phyloP scores from a whole-genome alignment of 2,329 filamentous ascomycete genomes.

The Colletotrichum spinosum region DNA sequence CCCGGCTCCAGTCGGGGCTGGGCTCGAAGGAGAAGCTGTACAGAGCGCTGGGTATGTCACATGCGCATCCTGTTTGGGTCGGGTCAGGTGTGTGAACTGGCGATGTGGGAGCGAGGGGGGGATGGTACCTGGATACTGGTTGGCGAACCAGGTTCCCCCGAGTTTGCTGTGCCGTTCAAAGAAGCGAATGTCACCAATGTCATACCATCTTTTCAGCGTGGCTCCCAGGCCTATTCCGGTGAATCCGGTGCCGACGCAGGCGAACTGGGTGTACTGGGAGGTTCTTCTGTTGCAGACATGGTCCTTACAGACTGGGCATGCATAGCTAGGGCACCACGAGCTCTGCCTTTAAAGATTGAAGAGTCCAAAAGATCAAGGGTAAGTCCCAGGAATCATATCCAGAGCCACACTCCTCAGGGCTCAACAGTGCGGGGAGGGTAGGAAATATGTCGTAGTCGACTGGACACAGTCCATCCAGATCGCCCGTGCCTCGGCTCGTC shows the following conservation, averaged over 20 bases:
- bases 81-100: not conserved
- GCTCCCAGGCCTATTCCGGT: constrained; percentile 72
- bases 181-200: constrained; percentile 68
- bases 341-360: no score
- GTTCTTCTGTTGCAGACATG: constrained; percentile 4
- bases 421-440: constrained; percentile 2
- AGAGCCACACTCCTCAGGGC: not conserved
- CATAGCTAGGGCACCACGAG: not conserved
- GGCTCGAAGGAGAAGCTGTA: constrained; percentile 72
- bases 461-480: not conserved
- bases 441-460: constrained; percentile 33
- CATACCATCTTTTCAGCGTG: constrained; percentile 66
- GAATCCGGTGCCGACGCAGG: constrained; percentile 69
- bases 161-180: constrained; percentile 69
- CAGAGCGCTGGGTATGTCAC: constrained; percentile 68
- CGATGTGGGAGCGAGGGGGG: no score
- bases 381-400: not conserved
- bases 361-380: not conserved
- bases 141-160: constrained; percentile 74
- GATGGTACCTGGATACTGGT: constrained; percentile 66
- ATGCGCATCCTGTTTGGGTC: constrained; percentile 52
- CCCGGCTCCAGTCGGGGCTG: constrained; percentile 70
- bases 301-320: not conserved
- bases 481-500: constrained; percentile 16
- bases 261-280: constrained; percentile 51